Evolutionary conservation across 345 rosid species (phyloP).

Genomic region (Aethionema arabicum): DNA sequence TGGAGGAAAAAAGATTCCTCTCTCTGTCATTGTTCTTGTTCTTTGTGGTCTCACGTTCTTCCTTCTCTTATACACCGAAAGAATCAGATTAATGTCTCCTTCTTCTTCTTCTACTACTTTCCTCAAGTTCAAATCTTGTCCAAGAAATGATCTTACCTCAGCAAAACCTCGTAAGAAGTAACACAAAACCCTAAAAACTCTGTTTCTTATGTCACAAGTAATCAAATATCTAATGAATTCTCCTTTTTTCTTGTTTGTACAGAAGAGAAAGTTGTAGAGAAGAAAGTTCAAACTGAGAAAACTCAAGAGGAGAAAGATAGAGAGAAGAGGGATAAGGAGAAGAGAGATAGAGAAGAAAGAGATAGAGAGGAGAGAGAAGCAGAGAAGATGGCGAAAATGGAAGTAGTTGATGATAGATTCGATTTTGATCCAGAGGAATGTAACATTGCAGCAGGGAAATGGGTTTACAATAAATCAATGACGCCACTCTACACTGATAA

Average conservation of each 20-base stretch:
- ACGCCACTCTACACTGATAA: conserved; percentile 73
- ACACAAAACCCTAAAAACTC: neutral
- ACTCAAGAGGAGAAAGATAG: conserved; percentile 1
- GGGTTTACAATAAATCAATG: conserved; percentile 66
- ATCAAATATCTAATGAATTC: neutral
- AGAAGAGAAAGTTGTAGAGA: conserved; percentile 25
- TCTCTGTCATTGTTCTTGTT: conserved; percentile 45
- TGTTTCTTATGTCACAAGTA: conserved; percentile 15
- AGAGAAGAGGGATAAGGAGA: conserved; percentile 32
- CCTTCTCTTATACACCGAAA: conserved; percentile 64
- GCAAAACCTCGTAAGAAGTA: conserved; percentile 53
- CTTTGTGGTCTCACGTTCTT: conserved; percentile 55
- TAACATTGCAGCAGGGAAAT: conserved; percentile 65
- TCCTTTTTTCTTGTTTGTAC: neutral
- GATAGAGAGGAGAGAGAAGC: conserved; percentile 36
- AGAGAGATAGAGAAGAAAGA: conserved; percentile 23
- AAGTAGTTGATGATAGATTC: conserved; percentile 64
- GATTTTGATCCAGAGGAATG: conserved; percentile 92
- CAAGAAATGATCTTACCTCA: conserved; percentile 40
- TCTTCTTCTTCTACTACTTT: conserved; percentile 45
- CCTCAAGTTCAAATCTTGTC: conserved; percentile 48
- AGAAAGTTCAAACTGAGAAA: conserved; percentile 25
- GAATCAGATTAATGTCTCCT: conserved; percentile 44
- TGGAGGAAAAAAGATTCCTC: conserved; percentile 58
- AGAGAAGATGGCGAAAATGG: conserved; percentile 35